Base-by-base conservation (phyloP, 495 filamentous ascomycete species). In the Penicillium odoratum region DNA sequence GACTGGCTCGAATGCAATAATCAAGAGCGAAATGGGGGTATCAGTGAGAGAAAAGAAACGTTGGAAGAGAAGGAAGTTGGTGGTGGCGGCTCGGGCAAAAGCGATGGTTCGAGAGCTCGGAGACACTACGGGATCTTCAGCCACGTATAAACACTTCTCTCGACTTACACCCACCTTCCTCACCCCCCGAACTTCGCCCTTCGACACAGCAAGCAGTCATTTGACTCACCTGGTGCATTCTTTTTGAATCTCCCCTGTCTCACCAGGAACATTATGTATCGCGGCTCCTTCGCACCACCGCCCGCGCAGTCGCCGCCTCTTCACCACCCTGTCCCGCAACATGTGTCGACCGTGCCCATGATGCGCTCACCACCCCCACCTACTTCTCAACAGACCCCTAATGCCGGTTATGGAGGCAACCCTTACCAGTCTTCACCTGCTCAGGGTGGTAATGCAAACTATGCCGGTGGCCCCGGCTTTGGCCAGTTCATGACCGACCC, bases 341-440 rank as follows among this genome's bases (percentile, higher is more conserved):
- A 98, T 82, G 93, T 98, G 55, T 97, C 95, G 62, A 96, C 93
- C 49, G 95, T 99, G 48, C 94, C 94, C n/a, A 93, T 97, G 77
- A 88, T 99, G 74, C 88, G 96, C 77, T 98, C 94, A 53, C 94
- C 94, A 36, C 94, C 94, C 33, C 94, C 91, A 44, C 93, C 89
- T 2, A 78, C 79, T 53, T 81, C 89, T 34, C 91, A 92, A 71
- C 85, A 88, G 46, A 85, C 88, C 53, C 82, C 84, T 50, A 82
- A 83, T 60, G 79, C 85, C 48, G 70, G 74, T 44, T 79, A 95
- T 81, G 91, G 64, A 43, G 66, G 89, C 52, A 93, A 90, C 66
- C 88, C 89, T 8, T 90, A 94, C 67, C 85, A 83, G 56, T 69
- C 80, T 26, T 75, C 74, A 3, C 70, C 77, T 56, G 74, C 72